phyloP scores from a whole-genome alignment of 1,284 basidiomycete species.

The Leccinum colubrinum region DNA sequence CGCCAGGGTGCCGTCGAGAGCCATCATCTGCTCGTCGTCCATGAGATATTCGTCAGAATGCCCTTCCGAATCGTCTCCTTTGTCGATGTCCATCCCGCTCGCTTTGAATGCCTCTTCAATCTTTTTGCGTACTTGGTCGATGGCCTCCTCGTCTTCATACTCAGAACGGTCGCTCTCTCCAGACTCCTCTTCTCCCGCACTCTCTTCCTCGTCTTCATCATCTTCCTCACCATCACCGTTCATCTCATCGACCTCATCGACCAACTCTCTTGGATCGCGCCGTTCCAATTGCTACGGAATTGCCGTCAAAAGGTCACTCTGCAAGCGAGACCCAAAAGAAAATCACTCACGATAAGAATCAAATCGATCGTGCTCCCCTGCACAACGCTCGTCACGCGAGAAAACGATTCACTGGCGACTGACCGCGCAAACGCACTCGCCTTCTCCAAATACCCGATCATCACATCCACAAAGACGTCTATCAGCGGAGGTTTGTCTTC shows the following conservation, averaged over 20 bases:
- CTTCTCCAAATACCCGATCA: conserved; percentile 88
- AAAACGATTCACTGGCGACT: conserved; percentile 82
- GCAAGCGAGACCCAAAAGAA: not conserved
- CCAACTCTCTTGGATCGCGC: conserved; percentile 58
- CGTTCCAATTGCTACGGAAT: conserved; percentile 75
- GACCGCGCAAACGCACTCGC: conserved; percentile 82
- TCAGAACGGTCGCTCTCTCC: conserved; percentile 37
- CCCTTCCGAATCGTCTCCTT: conserved; percentile 42
- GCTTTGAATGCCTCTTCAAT: conserved; percentile 79
- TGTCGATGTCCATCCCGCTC: conserved; percentile 62
- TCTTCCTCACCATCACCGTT: conserved; percentile 36
- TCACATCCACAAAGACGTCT: conserved; percentile 83
- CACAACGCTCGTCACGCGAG: conserved; percentile 68
- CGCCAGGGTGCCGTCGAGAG: conserved; percentile 90
- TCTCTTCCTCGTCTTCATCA: conserved; percentile 39
- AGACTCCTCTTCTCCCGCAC: conserved; percentile 31
- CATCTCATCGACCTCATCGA: conserved; percentile 43
- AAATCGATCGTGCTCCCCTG: conserved; percentile 79
- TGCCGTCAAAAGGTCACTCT: not conserved
- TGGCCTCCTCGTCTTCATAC: conserved; percentile 49
- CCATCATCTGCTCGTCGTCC: conserved; percentile 98
- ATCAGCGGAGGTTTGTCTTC: conserved; percentile 54
- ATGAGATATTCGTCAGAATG: conserved; percentile 70
- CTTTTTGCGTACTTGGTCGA: conserved; percentile 72
- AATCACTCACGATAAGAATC: conserved; percentile 70